Conservation (phyloP, 768 basidiomycete species). For the Trametes cinnabarina region DNA sequence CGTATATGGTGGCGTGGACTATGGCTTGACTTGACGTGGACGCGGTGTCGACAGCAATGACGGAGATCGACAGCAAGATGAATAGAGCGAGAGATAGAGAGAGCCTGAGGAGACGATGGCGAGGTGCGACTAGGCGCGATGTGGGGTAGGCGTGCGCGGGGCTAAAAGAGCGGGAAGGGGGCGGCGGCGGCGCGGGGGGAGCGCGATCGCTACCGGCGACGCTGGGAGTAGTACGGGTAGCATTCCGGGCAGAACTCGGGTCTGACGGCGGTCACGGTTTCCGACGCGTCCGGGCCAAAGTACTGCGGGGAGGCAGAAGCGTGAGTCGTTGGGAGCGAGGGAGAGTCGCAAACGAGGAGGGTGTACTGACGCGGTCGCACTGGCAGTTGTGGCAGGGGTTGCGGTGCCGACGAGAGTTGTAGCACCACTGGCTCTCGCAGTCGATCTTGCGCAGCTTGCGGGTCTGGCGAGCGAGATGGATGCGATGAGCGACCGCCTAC, state of each 20-base stretch:
- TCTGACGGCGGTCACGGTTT: slow-evolving; percentile 53
- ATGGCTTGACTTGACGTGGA: neutral
- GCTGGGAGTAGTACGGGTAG: slow-evolving; percentile 28
- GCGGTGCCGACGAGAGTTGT: slow-evolving; percentile 39
- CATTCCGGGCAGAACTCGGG: slow-evolving; percentile 39
- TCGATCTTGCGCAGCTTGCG: slow-evolving; percentile 51
- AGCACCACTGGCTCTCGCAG: slow-evolving; percentile 47
- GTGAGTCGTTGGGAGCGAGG: neutral
- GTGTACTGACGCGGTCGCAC: slow-evolving; percentile 45
- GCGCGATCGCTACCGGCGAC: slow-evolving; percentile 13
- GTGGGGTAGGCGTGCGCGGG: neutral
- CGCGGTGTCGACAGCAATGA: neutral
- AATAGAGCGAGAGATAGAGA: slow-evolving; percentile 1
- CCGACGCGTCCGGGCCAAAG: slow-evolving; percentile 65
- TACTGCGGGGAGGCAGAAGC: slow-evolving; percentile 49
- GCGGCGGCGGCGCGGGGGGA: neutral
- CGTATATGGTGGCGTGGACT: neutral
- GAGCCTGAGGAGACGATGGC: neutral
- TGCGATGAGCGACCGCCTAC: too few relatives aligned
- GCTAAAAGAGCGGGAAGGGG: neutral
- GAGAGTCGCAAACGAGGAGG: slow-evolving; percentile 7
- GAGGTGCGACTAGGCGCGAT: neutral
- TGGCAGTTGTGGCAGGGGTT: slow-evolving; percentile 41
- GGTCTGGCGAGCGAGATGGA: slow-evolving; percentile 39
- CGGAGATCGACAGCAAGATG: slow-evolving; percentile 6